Conservation (phyloP, 2,329 filamentous ascomycete genomes). For the Epichloe uncinata region DNA sequence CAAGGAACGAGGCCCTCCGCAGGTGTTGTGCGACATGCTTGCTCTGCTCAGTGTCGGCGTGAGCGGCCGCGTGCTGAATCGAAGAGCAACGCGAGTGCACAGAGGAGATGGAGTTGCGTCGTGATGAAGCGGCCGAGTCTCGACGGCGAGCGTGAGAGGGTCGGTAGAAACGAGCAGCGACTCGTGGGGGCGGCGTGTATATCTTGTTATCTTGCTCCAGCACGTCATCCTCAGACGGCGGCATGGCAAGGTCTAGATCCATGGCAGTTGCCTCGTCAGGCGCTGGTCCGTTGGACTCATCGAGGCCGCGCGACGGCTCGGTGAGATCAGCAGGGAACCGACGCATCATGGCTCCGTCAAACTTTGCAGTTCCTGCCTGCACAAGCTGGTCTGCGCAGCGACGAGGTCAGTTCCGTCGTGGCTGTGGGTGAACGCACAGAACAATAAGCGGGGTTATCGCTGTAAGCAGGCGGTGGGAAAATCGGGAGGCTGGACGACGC, state of each 20-base stretch:
- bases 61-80: slow-evolving; percentile 37
- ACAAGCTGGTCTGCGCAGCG: background rate
- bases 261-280: slow-evolving; percentile 18
- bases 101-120: slow-evolving; percentile 68
- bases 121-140: slow-evolving; percentile 64
- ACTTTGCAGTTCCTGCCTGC: background rate
- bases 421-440: background rate
- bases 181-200: slow-evolving; percentile 57
- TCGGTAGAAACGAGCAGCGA: slow-evolving; percentile 67
- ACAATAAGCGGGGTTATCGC: background rate
- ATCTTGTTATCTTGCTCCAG: slow-evolving; percentile 22
- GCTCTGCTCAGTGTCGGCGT: slow-evolving; percentile 50
- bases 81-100: slow-evolving; percentile 55
- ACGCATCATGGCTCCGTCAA: slow-evolving; percentile 23
- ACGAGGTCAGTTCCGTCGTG: background rate
- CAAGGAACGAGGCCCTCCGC: slow-evolving; percentile 66
- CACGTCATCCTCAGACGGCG: slow-evolving; percentile 23
- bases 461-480: background rate
- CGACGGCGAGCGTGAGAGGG: slow-evolving; percentile 53
- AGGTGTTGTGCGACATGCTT: slow-evolving; percentile 68
- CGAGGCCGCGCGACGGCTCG: slow-evolving; percentile 27
- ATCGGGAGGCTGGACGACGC: background rate
- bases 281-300: slow-evolving; percentile 20
- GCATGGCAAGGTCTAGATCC: slow-evolving; percentile 25
- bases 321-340: slow-evolving; percentile 27